Percentiles rank a stretch among this genome's conserved stretches.
Conservation (phyloP, 2,329 filamentous ascomycete genomes). For the Aspergillus puulaauensis region DNA sequence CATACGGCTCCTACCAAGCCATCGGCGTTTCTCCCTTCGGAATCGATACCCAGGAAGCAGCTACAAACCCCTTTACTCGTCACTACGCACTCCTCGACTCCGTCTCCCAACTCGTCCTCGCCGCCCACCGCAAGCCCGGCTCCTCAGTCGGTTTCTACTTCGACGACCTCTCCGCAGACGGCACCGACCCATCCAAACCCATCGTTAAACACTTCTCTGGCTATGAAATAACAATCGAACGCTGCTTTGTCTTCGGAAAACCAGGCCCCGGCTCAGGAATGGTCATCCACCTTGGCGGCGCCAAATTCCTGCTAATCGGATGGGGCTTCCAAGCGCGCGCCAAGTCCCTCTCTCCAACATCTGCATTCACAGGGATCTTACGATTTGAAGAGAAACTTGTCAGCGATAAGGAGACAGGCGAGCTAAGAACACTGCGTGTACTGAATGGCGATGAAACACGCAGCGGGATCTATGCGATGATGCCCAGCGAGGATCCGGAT, state of each 20-base stretch:
- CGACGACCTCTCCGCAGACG: slow-evolving; percentile 16
- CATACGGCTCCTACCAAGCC: slow-evolving; percentile 37
- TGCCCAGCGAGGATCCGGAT: slow-evolving; percentile 58
- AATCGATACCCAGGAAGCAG: slow-evolving; percentile 43
- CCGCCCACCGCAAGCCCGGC: slow-evolving; percentile 38
- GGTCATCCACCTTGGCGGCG: slow-evolving; percentile 41
- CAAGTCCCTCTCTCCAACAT: slow-evolving; percentile 26
- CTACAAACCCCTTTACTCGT: slow-evolving; percentile 20
- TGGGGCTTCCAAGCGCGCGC: slow-evolving; percentile 46
- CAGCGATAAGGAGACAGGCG: slow-evolving; percentile 29
- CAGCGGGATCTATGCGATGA: slow-evolving; percentile 51
- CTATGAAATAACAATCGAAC: slow-evolving; percentile 40
- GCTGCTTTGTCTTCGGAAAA: slow-evolving; percentile 49
- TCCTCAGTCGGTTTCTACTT: slow-evolving; percentile 44
- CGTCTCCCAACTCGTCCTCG: slow-evolving; percentile 37
- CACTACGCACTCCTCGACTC: slow-evolving; percentile 42
- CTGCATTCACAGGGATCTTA: slow-evolving; percentile 46
- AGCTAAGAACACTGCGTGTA: slow-evolving; percentile 36
- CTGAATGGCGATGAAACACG: slow-evolving; percentile 50
- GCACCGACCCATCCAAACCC: slow-evolving; percentile 19
- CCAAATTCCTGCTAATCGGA: slow-evolving; percentile 46
- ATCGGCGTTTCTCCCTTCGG: slow-evolving; percentile 41
- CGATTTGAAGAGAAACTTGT: slow-evolving; percentile 44
- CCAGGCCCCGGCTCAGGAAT: slow-evolving; percentile 44
- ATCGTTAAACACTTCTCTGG: slow-evolving; percentile 32